Percentiles rank a stretch among this genome's conserved stretches.
Conservation (phyloP, 73 alveolate genomes). For the Tetrahymena thermophila region DNA sequence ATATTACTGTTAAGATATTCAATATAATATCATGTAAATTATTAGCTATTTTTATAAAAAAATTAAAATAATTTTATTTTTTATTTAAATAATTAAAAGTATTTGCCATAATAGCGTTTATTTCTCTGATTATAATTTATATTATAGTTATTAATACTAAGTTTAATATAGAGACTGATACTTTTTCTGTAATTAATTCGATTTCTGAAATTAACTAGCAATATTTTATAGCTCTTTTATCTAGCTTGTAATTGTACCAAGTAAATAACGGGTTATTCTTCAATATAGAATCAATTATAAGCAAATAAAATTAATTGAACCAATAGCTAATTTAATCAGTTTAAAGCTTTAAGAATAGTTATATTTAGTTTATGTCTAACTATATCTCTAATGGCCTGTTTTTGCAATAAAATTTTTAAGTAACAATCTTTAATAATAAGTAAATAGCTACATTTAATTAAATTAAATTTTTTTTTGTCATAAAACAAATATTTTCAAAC, state of each 20-base stretch:
- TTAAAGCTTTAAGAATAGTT: not conserved
- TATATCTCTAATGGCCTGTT: not conserved
- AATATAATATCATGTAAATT: not conserved
- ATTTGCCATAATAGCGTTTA: not conserved
- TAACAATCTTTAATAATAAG: not conserved
- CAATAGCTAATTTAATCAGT: not conserved
- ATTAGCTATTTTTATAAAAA: not conserved
- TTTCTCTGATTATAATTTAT: not conserved
- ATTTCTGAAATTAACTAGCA: not conserved
- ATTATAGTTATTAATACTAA: too few relatives aligned
- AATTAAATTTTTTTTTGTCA: too few relatives aligned
- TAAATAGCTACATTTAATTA: too few relatives aligned
- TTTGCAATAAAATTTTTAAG: not conserved
- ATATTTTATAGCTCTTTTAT: not conserved
- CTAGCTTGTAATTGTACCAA: not conserved
- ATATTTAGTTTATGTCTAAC: not conserved
- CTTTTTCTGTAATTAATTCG: not conserved
- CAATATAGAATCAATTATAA: not conserved
- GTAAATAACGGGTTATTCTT: not conserved
- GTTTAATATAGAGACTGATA: not conserved
- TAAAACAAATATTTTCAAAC: too few relatives aligned
- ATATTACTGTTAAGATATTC: not conserved
- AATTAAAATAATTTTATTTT: too few relatives aligned
- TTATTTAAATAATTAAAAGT: not conserved
- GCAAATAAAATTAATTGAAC: too few relatives aligned